Evolutionary conservation across 768 basidiomycete genomes (phyloP), one percentile per base, ranked within the genome.

Genomic region (Lactarius vividus): DNA sequence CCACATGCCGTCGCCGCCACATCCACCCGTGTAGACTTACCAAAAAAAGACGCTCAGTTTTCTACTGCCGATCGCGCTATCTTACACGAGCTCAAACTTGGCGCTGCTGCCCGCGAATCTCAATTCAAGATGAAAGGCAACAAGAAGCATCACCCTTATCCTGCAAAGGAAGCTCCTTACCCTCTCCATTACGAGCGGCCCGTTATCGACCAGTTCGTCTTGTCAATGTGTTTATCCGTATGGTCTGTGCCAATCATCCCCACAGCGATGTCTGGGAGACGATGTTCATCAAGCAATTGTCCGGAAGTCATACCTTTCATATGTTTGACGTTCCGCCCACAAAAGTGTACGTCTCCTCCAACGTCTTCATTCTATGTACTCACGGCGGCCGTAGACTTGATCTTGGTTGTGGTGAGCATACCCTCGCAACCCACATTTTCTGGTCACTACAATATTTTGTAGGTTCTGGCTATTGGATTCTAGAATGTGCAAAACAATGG

Each of bases 381-480:
- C 46, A 60, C 58, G 37, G 28, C 60, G 1, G 44, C 66, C 31
- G 35, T 70, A 86, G 88, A 39, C 78, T 92, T 33, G 90, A 92
- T 70, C 76, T 92, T 54, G 90, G 89, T 11, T 91, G 89, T 71
- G 89, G 88, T 87, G 69, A 72, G 83, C 20, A 31, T 52, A 42
- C 33, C 31, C 8, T 33, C 5, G 46, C 29, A 13, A 10, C 40
- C 8, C 77, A 10, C 29, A 53, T 56, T 31, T 44, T 26, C 15
- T 52, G 26, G 20, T 58, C 44, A n/a, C 64, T 26, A 53, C 39
- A 35, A 44, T 31, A 31, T 6, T 35, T 33, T 35, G 37, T 69
- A 88, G 88, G 89, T 8, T 85, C 87, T n/a, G 90, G 89, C 18
- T 82, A 83, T 20, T 92, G 90, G 90, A 82, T 90, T 54, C 69